Percentiles rank a stretch among this genome's conserved stretches.
Conservation (phyloP, 2,329 filamentous ascomycete species). For the Aspergillus pseudonomiae region DNA sequence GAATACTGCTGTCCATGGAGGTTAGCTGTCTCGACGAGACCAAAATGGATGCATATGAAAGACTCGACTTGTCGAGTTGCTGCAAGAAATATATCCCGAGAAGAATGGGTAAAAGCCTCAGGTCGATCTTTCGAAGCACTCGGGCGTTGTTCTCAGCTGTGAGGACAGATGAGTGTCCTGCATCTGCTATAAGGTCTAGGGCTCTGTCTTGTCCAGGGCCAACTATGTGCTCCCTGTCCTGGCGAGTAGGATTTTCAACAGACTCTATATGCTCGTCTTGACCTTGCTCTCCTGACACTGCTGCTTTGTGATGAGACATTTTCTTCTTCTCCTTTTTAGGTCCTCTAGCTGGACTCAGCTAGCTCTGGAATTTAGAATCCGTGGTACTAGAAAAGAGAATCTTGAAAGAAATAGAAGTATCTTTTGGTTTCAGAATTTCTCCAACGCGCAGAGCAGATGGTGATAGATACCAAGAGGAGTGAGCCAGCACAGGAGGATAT, state of each 20-base stretch:
- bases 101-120: constrained; percentile 57
- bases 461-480: not conserved
- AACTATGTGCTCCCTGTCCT: not conserved
- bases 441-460: not conserved
- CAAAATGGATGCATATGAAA: constrained; percentile 65
- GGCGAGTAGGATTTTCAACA: constrained; percentile 18
- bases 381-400: not conserved
- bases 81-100: constrained; percentile 66
- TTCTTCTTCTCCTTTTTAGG: constrained; percentile 12
- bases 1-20: constrained; percentile 60
- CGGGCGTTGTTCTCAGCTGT: constrained; percentile 57
- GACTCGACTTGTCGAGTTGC: constrained; percentile 64
- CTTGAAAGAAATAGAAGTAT: not conserved
- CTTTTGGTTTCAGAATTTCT: not conserved
- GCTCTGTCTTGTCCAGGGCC: constrained; percentile 49
- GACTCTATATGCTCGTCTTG: constrained; percentile 34
- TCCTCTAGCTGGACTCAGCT: not conserved
- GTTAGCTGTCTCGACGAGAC: constrained; percentile 60
- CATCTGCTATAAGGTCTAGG: constrained; percentile 52
- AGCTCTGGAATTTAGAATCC: not conserved
- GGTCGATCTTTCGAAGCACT: constrained; percentile 56
- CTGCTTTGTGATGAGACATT: constrained; percentile 25
- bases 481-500: not conserved
- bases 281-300: constrained; percentile 17
- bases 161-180: constrained; percentile 51